Evolutionary conservation across 2,329 filamentous ascomycete species (phyloP).

Genomic region (Fusarium vanettenii): DNA sequence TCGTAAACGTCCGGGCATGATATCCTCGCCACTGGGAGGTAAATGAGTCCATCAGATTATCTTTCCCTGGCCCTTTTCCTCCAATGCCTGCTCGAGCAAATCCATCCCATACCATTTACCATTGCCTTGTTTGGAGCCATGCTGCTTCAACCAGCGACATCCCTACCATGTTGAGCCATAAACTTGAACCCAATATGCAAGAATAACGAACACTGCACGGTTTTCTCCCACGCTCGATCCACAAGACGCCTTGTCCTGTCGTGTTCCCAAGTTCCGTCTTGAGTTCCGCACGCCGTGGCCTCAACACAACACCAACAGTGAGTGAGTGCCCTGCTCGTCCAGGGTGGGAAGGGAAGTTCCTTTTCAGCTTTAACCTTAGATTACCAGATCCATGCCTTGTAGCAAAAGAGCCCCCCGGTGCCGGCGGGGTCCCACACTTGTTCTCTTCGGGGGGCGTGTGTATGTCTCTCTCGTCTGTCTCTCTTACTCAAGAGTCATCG

Average conservation of each 20-base stretch:
- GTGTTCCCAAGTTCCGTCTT: not conserved
- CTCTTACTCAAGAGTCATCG: not conserved
- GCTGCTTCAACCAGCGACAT: not conserved
- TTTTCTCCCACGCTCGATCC: not conserved
- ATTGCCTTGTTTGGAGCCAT: not conserved
- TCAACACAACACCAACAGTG: not conserved
- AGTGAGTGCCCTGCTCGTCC: not conserved
- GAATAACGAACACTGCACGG: not conserved
- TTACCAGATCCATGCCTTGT: constrained; percentile 4
- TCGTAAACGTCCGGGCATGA: not conserved
- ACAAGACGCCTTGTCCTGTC: not conserved
- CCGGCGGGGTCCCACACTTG: not conserved
- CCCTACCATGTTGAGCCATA: not conserved
- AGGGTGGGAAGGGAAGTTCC: not conserved
- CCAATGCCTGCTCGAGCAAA: not conserved
- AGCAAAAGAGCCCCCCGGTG: not conserved
- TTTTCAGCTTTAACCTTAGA: constrained; percentile 14
- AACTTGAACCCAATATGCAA: not conserved
- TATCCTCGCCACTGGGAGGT: not conserved
- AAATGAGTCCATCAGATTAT: not conserved
- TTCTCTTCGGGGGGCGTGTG: not conserved
- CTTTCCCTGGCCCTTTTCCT: not conserved
- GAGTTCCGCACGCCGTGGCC: not conserved
- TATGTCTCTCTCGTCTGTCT: not conserved
- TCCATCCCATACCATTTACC: not conserved